phyloP scores from a whole-genome alignment of 2,329 filamentous ascomycete genomes.

The Xylariaceae sp. region DNA sequence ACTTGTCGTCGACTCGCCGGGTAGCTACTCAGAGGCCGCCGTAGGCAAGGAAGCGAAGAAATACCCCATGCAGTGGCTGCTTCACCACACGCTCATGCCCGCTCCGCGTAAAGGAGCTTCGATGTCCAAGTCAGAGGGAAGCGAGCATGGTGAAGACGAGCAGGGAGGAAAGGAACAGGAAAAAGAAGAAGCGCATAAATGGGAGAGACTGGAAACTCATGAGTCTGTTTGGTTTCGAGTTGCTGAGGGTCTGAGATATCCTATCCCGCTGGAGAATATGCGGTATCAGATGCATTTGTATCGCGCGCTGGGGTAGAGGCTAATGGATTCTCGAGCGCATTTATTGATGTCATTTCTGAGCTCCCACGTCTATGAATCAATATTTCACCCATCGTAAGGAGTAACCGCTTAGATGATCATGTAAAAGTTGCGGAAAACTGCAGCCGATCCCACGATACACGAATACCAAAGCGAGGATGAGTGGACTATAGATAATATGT shows the following conservation, averaged over 20 bases:
- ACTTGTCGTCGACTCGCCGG: conserved; percentile 87
- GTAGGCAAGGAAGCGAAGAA: conserved; percentile 59
- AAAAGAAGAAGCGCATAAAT: conserved; percentile 40
- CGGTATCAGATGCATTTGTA: conserved; percentile 91
- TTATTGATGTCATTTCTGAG: too few species aligned
- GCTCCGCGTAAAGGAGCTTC: not conserved
- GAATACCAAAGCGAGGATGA: too few species aligned
- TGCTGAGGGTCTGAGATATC: conserved; percentile 64
- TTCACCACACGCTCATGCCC: conserved; percentile 71
- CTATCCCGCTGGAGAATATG: conserved; percentile 89
- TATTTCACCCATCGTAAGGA: too few species aligned
- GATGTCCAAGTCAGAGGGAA: not conserved
- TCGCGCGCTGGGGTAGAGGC: conserved; percentile 25
- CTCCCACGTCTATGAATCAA: too few species aligned
- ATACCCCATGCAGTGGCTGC: conserved; percentile 92
- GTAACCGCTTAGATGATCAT: too few species aligned
- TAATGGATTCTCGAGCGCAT: too few species aligned
- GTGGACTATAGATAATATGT: too few species aligned
- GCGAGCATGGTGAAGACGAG: not conserved
- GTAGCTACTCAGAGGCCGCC: conserved; percentile 81
- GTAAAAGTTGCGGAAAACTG: too few species aligned
- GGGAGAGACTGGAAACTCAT: conserved; percentile 71
- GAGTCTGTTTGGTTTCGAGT: conserved; percentile 86
- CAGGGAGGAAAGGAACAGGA: conserved; percentile 33
- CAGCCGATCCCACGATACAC: too few species aligned